Evolutionary conservation across 176 grass and related monocot species (phyloP), one percentile per base, ranked within the genome.

Genomic region (Zoysia japonica): DNA sequence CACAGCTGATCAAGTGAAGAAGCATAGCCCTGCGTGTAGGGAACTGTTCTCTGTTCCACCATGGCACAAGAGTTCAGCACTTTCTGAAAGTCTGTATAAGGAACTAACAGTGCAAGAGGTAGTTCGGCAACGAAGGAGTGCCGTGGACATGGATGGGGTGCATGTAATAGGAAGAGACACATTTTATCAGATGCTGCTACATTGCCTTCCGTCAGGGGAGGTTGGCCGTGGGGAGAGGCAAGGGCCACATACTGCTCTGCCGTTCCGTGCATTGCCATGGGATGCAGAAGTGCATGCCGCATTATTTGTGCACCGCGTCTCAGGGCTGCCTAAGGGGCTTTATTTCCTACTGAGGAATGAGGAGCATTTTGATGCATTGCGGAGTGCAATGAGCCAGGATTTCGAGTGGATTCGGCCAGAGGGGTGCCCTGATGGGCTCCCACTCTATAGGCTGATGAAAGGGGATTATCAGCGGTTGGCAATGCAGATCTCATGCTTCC

Each of bases 321-420:
- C 72, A 6, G 89, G 83, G 38, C 70, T 97, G n/a, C 87, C 87
- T 5, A 92, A 79, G 45, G 94, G 94, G 35, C 53, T 97, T 45
- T 97, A 97, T 71, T 94, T 97, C 82, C 73, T 97, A 46, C 87
- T 97, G 64, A 93, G 94, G 62, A 97, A 97, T 57, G 85, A 92
- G 43, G 85, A 90, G 16, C 94, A 97, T 80, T 87, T 97, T 42
- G 89, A 88, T 85, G 48, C 70, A 2, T 79, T 97, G 15, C 90
- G 51, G 61, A 59, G 4, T 14, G 85, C 91, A 16, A 90, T 94
- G 89, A 90, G 77, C 36, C 80, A 88, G 11, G 87, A 90, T 10
- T 97, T 97, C 13, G 91, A 94, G 69, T 97, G 94, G 94, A 82
- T 51, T 63, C 76, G 28, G 38, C 91, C 91, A 0, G 91, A 94